Conservation (phyloP, 305 asterid species). For the Fraxinus albicans region DNA sequence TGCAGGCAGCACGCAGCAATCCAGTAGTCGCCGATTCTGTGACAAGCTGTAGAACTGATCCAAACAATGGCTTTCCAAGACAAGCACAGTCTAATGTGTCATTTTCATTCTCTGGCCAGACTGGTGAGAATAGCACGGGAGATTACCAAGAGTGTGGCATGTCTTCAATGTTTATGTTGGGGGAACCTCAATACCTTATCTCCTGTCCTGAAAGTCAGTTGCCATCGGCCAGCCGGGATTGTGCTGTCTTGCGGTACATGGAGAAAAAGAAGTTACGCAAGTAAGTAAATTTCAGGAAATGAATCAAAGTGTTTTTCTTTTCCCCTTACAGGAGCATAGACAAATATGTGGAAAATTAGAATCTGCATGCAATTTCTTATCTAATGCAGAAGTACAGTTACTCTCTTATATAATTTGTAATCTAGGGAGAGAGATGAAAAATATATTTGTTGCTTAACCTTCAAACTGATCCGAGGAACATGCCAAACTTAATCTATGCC, state of each 20-base stretch:
- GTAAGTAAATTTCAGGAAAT: constrained; percentile 42
- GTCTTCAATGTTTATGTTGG: constrained; percentile 45
- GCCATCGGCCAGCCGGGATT: constrained; percentile 55
- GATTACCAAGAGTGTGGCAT: constrained; percentile 51
- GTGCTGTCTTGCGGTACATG: constrained; percentile 75
- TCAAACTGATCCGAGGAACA: background rate
- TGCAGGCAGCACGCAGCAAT: constrained; percentile 46
- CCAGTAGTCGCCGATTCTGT: constrained; percentile 34
- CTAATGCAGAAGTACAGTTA: background rate
- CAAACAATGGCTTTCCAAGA: constrained; percentile 31
- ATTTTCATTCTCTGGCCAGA: constrained; percentile 31
- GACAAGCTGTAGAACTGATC: constrained; percentile 47
- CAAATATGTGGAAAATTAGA: background rate
- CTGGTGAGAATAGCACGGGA: constrained; percentile 33
- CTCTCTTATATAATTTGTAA: background rate
- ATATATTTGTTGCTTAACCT: background rate
- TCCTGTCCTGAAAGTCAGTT: constrained; percentile 45
- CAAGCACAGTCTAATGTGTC: constrained; percentile 36
- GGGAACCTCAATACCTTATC: constrained; percentile 48
- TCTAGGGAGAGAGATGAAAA: background rate
- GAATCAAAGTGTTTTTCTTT: background rate
- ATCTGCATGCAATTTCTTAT: background rate
- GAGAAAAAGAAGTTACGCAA: constrained; percentile 82
- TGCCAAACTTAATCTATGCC: background rate
- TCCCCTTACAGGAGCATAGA: background rate